phyloP scores from a whole-genome alignment of 495 filamentous ascomycete genomes.

The Penicillium bialowiezense region DNA sequence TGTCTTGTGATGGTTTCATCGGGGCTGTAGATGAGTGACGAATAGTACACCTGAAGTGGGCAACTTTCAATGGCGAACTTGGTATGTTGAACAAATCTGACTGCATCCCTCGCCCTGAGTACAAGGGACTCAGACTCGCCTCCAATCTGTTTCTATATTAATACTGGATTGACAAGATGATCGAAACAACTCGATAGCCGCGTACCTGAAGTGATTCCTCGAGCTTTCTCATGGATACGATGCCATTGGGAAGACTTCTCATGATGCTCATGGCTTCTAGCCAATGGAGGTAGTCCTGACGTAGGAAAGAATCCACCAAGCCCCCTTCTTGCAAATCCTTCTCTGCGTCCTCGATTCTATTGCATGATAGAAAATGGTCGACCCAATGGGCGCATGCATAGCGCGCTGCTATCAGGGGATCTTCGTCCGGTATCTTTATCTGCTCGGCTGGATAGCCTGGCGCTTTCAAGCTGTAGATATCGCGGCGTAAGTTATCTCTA shows the following conservation, averaged over 20 bases:
- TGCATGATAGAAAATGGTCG: slow-evolving; percentile 23
- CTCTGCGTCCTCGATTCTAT: background rate
- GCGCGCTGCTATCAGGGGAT: slow-evolving; percentile 18
- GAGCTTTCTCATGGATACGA: slow-evolving; percentile 16
- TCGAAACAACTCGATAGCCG: too few species aligned
- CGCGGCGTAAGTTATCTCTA: slow-evolving; percentile 5
- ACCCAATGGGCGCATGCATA: slow-evolving; percentile 40
- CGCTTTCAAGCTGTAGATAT: slow-evolving; percentile 18
- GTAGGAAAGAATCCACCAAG: slow-evolving; percentile 20
- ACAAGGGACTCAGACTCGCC: too few species aligned
- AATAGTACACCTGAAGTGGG: too few species aligned
- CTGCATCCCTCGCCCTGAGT: too few species aligned
- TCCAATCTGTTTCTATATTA: too few species aligned
- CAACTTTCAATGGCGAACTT: too few species aligned
- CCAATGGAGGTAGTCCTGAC: slow-evolving; percentile 31
- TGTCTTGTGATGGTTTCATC: too few species aligned
- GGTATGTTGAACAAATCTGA: too few species aligned
- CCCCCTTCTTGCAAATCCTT: slow-evolving; percentile 11
- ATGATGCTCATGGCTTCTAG: slow-evolving; percentile 34
- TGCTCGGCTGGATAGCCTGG: slow-evolving; percentile 12
- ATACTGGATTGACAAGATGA: too few species aligned
- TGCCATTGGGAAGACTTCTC: slow-evolving; percentile 22
- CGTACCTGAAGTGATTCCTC: background rate
- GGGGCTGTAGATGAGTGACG: too few species aligned
- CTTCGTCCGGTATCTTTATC: slow-evolving; percentile 1